Evolutionary conservation across 73 alveolate species (phyloP).

Genomic region (Paramecium biaurelia): DNA sequence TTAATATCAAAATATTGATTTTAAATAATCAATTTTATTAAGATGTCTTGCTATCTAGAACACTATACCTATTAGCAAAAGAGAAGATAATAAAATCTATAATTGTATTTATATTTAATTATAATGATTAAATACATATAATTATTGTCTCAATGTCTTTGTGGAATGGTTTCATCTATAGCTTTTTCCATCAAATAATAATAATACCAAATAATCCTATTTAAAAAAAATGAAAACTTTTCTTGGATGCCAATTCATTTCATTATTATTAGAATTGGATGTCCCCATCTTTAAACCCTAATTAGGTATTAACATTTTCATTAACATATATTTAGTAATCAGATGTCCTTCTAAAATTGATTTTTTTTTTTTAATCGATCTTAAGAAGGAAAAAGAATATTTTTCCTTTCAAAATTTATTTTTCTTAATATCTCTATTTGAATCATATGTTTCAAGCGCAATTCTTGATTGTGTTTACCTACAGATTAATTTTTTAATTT

Average conservation of each 20-base stretch:
- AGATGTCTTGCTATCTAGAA: neutral
- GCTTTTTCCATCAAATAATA: neutral
- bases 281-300: constrained; percentile 47
- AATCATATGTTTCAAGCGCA: neutral
- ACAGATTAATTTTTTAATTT: too few species aligned
- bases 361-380: constrained; percentile 1
- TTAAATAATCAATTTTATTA: neutral
- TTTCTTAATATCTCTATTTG: neutral
- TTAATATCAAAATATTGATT: neutral
- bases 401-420: neutral
- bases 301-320: neutral
- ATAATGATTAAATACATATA: neutral
- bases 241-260: neutral
- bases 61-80: neutral
- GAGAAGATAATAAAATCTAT: neutral
- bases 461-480: constrained; percentile 26
- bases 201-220: neutral
- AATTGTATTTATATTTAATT: neutral
- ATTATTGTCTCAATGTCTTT: constrained; percentile 14
- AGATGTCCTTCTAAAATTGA: neutral
- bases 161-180: neutral
- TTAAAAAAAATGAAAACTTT: neutral
- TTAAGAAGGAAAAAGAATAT: neutral
- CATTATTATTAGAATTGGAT: constrained; percentile 18
- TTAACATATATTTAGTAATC: neutral